Conservation (phyloP, 371 early-diverging fungal species). For the Fennellomyces sp. region DNA sequence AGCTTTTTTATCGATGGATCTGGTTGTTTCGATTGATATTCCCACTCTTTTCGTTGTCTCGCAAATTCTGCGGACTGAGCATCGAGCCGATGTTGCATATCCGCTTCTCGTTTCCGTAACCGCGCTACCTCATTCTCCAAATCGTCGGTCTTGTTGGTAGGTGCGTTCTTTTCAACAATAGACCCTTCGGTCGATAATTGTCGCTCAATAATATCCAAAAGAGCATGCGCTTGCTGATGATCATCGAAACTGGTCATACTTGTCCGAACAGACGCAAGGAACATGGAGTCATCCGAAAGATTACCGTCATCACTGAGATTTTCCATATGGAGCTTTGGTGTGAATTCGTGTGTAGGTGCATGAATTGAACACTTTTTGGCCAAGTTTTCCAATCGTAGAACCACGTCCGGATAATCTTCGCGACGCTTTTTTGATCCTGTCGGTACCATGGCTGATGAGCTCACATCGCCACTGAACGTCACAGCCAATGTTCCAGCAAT, state of each 20-base stretch:
- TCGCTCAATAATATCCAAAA: background rate
- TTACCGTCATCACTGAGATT: conserved; percentile 21
- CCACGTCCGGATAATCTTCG: background rate
- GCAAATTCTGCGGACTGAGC: background rate
- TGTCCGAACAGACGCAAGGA: conserved; percentile 18
- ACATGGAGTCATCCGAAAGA: conserved; percentile 18
- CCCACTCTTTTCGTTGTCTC: background rate
- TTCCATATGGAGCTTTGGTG: too few species aligned
- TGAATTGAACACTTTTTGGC: background rate
- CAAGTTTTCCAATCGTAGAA: background rate
- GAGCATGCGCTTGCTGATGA: conserved; percentile 2
- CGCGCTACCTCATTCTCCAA: background rate
- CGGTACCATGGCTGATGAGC: background rate
- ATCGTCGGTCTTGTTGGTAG: background rate
- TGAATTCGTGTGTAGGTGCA: background rate
- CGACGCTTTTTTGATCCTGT: background rate
- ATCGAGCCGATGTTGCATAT: background rate
- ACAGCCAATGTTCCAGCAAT: conserved; percentile 26
- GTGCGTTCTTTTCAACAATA: background rate
- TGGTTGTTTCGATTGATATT: background rate
- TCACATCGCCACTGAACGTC: background rate
- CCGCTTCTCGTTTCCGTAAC: background rate
- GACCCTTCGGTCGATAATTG: background rate
- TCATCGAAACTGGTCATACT: conserved; percentile 20
- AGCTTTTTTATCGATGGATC: background rate